Conservation (phyloP, 164 flowering plant species). For the Buxus sempervirens region DNA sequence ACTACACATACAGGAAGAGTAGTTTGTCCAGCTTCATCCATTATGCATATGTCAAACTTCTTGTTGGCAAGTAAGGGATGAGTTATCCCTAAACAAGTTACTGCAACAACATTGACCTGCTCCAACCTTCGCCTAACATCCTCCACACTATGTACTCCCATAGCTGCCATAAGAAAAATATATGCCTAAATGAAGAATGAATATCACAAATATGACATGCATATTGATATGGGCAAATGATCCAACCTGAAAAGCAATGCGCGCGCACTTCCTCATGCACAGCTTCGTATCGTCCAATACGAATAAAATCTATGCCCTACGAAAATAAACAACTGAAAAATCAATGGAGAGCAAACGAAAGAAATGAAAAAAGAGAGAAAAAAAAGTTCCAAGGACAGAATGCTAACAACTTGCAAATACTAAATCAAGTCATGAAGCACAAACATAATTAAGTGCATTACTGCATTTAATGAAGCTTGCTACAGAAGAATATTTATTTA, state of each 20-base stretch:
- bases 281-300: slow-evolving; percentile 82
- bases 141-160: slow-evolving; percentile 45
- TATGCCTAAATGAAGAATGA: slow-evolving; percentile 3
- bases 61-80: slow-evolving; percentile 80
- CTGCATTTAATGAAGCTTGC: too few species aligned
- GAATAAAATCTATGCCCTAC: slow-evolving; percentile 86
- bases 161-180: slow-evolving; percentile 35
- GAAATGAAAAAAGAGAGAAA: background rate
- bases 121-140: slow-evolving; percentile 61
- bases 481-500: too few species aligned
- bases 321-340: slow-evolving; percentile 9
- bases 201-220: background rate
- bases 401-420: background rate
- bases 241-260: slow-evolving; percentile 76
- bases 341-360: slow-evolving; percentile 9
- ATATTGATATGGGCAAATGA: background rate
- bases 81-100: slow-evolving; percentile 87
- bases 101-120: slow-evolving; percentile 80
- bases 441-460: too few species aligned
- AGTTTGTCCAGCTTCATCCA: slow-evolving; percentile 99
- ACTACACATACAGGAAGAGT: slow-evolving; percentile 77
- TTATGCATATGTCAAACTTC: slow-evolving; percentile 91
- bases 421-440: background rate
- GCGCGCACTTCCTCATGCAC: slow-evolving; percentile 74
- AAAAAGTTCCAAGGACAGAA: background rate